phyloP scores from a whole-genome alignment of 192 early-diverging fungal genomes.

The Coemansia sp. region DNA sequence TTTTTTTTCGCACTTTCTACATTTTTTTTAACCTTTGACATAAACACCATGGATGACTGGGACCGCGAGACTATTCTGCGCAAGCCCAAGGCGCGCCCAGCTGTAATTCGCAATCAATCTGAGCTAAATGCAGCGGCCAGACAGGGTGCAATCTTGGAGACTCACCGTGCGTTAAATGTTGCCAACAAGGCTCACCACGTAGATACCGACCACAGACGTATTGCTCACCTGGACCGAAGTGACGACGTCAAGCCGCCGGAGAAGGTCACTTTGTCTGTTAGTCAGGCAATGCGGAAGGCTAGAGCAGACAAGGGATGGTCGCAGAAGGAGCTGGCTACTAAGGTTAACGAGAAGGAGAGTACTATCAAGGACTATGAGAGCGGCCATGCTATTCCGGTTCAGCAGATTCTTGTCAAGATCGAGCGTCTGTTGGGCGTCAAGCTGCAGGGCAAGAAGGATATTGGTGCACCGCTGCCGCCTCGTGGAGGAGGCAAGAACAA shows the following conservation, averaged over 20 bases:
- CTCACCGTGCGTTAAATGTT: conserved; percentile 7
- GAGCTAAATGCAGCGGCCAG: conserved; percentile 24
- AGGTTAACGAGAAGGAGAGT: conserved; percentile 92
- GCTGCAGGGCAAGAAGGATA: conserved; percentile 74
- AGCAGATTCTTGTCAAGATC: conserved; percentile 86
- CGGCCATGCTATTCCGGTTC: conserved; percentile 85
- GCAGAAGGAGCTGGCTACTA: conserved; percentile 88
- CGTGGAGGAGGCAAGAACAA: conserved; percentile 24
- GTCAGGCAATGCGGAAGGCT: conserved; percentile 83
- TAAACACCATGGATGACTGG: neutral
- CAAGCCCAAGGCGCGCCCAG: conserved; percentile 13
- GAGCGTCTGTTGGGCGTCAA: conserved; percentile 89
- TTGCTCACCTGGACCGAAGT: conserved; percentile 87
- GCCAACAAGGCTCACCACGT: conserved; percentile 65
- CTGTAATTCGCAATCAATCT: conserved; percentile 3
- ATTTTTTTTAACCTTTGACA: neutral
- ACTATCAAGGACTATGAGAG: conserved; percentile 92
- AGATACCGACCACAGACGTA: conserved; percentile 68
- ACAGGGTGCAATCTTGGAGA: conserved; percentile 20
- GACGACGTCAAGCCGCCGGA: conserved; percentile 78
- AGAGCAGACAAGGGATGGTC: conserved; percentile 74
- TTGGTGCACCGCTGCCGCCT: conserved; percentile 60
- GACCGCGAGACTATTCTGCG: conserved; percentile 12
- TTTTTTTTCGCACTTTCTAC: neutral
- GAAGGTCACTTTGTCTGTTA: conserved; percentile 70